Base-by-base conservation (phyloP, 2,329 filamentous ascomycete species). In the Penicillium sp. region DNA sequence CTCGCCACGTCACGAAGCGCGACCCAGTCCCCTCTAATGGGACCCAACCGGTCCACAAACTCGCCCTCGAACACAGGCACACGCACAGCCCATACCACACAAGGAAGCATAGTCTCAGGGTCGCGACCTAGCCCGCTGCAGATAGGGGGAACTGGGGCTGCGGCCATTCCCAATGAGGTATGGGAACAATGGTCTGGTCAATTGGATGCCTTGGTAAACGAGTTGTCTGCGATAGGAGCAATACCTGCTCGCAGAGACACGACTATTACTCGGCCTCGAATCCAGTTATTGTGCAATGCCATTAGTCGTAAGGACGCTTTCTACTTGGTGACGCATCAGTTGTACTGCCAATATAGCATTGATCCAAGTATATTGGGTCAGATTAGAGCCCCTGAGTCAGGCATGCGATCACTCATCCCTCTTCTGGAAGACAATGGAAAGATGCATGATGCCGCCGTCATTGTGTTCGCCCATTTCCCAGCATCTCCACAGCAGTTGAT, bases 321-420 rank as follows among this genome's bases (percentile, higher is more conserved):
- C 60, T 89, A 84, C 61, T 57, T 88, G 43, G 72, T 76, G 6
- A 62, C 86, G 12, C 84, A 87, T 61, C 83, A 87, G 60, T 52
- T 84, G 2, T 83, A 80, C 63, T 85, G 82, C 60, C 60, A 77
- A 19, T 80, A 77, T 75, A 75, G 74, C 3, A 49, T 68, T 3
- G 62, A 54, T 32, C 21, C 32, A 17, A 17, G 13, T 8, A 21
- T 71, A 17, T 68, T 64, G 0, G 45, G 56, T 1, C 53, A 61
- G 3, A 60, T 77, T 4, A 33, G 42, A 51, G 10, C 35, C n/a
- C 3, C 37, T 8, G 33, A 32, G 12, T 7, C n/a, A 9, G 39
- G 39, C 17, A 39, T 48, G 26, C 3, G 19, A 4, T 19, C 26
- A 17, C 39, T 51, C 5, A 6, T 13, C 3, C 21, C 7, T 37